Conservation (phyloP, 306 rosid genomes). For the Castanea crenata region DNA sequence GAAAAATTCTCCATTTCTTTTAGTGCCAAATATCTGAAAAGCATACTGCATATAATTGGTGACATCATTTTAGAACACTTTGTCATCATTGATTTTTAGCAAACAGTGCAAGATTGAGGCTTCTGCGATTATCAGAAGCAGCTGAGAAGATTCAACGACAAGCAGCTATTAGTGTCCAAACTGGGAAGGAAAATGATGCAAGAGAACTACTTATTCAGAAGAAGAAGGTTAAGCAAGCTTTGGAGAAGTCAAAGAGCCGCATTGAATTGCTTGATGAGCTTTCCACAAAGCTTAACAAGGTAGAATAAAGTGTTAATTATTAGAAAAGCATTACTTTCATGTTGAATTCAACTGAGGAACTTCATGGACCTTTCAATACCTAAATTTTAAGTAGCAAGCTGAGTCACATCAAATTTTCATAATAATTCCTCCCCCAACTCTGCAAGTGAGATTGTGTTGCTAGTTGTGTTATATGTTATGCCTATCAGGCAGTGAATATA, state of each 20-base stretch:
- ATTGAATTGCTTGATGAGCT: conserved; percentile 81
- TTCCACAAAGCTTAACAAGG: conserved; percentile 73
- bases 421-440: neutral
- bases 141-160: conserved; percentile 89
- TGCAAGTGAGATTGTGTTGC: neutral
- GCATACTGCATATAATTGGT: neutral
- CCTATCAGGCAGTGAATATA: neutral
- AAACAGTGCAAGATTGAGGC: conserved; percentile 77
- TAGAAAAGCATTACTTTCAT: neutral
- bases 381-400: neutral
- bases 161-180: conserved; percentile 66
- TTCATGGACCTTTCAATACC: neutral
- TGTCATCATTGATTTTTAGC: conserved; percentile 47
- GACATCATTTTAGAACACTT: conserved; percentile 14
- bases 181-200: conserved; percentile 74
- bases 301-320: conserved; percentile 25
- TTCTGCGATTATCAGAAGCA: conserved; percentile 81
- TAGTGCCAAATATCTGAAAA: neutral
- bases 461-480: neutral
- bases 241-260: conserved; percentile 78
- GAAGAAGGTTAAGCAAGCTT: conserved; percentile 84
- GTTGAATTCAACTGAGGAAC: neutral
- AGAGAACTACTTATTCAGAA: conserved; percentile 82
- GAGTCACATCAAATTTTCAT: neutral
- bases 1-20: neutral